Conservation (phyloP, 257 asterid species). For the Plantago major region DNA sequence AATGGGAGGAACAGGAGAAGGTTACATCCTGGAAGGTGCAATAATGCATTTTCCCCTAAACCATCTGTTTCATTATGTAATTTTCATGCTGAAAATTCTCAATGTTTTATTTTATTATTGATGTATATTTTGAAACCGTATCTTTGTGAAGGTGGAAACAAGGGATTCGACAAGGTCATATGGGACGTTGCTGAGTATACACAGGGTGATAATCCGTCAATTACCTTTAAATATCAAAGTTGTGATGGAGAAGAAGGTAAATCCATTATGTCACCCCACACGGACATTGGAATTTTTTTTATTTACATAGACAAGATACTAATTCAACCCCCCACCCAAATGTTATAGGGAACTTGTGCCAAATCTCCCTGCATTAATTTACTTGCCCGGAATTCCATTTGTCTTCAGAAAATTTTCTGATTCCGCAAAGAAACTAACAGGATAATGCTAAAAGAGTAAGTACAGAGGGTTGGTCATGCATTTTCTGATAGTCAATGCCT, state of each 20-base stretch:
- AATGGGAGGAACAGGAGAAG: not conserved
- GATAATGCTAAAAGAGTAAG: too few relatives aligned
- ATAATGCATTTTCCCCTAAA: not conserved
- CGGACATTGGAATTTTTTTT: not conserved
- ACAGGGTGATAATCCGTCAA: conserved; percentile 78
- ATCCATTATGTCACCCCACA: not conserved
- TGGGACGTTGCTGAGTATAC: conserved; percentile 86
- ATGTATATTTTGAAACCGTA: conserved; percentile 9
- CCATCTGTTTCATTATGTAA: not conserved
- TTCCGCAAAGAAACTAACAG: too few relatives aligned
- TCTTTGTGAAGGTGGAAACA: conserved; percentile 68
- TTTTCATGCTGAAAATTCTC: not conserved
- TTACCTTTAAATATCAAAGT: conserved; percentile 76
- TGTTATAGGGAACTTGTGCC: not conserved
- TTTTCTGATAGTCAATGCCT: not conserved
- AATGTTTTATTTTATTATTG: not conserved
- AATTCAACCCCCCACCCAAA: too few relatives aligned
- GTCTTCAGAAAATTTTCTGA: not conserved
- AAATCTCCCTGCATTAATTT: not conserved
- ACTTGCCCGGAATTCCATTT: not conserved
- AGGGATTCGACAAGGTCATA: conserved; percentile 93
- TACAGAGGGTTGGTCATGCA: not conserved
- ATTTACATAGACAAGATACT: not conserved
- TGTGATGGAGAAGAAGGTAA: conserved; percentile 98
- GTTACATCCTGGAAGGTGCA: not conserved